A percentile compares a stretch with the other conserved stretches of the same genome.
Evolutionary conservation across 148 eudicot species (phyloP).

Genomic region (Chenopodium berlandieri): DNA sequence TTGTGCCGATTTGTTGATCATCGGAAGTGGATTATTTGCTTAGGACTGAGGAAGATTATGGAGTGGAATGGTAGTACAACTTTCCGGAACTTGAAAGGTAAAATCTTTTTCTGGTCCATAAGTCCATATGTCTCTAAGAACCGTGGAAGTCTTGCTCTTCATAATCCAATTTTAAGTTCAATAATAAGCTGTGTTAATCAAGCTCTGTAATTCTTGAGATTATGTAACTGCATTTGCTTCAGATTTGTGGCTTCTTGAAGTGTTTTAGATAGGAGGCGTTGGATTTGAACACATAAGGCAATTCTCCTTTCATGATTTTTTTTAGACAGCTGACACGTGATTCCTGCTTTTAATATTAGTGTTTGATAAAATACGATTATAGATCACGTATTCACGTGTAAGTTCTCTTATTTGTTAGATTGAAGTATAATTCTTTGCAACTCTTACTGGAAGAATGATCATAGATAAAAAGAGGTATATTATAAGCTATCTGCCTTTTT

Average conservation of each 20-base stretch:
- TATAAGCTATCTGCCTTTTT: neutral
- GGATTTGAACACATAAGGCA: neutral
- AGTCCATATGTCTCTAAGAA: neutral
- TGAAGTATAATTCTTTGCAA: neutral
- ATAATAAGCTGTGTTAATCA: neutral
- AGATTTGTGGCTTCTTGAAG: neutral
- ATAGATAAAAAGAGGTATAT: no score
- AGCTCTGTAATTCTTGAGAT: neutral
- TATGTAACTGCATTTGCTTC: neutral
- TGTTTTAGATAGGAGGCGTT: neutral
- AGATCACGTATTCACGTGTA: neutral
- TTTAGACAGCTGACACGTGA: neutral
- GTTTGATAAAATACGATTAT: neutral
- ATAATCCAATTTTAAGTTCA: neutral
- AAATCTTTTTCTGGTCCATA: neutral
- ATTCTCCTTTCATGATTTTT: neutral
- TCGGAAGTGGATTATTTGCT: neutral
- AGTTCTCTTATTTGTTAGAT: neutral
- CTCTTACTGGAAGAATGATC: neutral
- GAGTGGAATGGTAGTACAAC: constrained; percentile 53
- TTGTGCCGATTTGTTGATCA: neutral
- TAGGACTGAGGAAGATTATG: constrained; percentile 34
- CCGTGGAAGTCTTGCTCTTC: neutral
- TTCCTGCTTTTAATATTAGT: neutral
- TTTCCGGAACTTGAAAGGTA: constrained; percentile 54